Conservation (phyloP, 179 eudicot species). For the Heliamphora pulchella region DNA sequence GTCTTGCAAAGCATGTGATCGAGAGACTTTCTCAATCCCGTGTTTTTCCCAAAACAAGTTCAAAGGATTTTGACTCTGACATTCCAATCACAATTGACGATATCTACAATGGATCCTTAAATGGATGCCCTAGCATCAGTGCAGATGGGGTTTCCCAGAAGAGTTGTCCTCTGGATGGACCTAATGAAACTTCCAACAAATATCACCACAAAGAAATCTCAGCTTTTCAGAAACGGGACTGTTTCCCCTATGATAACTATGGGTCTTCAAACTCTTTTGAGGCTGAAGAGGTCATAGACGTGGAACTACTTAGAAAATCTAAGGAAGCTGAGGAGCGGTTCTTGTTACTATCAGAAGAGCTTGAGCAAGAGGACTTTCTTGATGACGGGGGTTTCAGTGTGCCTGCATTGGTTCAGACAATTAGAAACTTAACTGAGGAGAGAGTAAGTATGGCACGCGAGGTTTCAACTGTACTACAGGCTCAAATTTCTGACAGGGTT, state of each 20-base stretch:
- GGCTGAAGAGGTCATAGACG: slow-evolving; percentile 36
- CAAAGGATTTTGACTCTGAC: slow-evolving; percentile 42
- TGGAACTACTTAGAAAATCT: slow-evolving; percentile 41
- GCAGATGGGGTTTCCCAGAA: slow-evolving; percentile 14
- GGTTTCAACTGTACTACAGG: slow-evolving; percentile 45
- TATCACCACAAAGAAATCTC: slow-evolving; percentile 18
- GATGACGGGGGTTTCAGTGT: slow-evolving; percentile 37
- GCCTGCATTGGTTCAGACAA: slow-evolving; percentile 47
- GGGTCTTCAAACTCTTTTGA: slow-evolving; percentile 13
- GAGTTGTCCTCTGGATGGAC: no score
- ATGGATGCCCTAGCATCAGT: slow-evolving; percentile 21
- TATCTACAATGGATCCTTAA: slow-evolving; percentile 43
- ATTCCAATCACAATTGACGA: slow-evolving; percentile 80
- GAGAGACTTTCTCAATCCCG: slow-evolving; percentile 73
- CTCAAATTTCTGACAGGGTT: slow-evolving; percentile 48
- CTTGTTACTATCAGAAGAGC: slow-evolving; percentile 50
- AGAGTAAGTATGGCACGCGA: slow-evolving; percentile 51
- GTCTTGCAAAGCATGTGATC: slow-evolving; percentile 76
- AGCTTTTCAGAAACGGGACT: slow-evolving; percentile 17
- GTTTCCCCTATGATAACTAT: slow-evolving; percentile 19
- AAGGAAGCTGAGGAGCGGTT: slow-evolving; percentile 60
- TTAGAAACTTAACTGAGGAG: slow-evolving; percentile 55
- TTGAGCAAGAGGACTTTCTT: slow-evolving; percentile 48
- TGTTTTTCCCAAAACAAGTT: slow-evolving; percentile 25
- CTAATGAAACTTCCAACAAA: no score